A percentile compares a stretch with the other conserved stretches of the same genome.
These are phyloP conservation scores for Epicoccum sorghinum DNA, from an alignment of 2,329 filamentous ascomycete species.

Conservation along the genomic window DNA sequence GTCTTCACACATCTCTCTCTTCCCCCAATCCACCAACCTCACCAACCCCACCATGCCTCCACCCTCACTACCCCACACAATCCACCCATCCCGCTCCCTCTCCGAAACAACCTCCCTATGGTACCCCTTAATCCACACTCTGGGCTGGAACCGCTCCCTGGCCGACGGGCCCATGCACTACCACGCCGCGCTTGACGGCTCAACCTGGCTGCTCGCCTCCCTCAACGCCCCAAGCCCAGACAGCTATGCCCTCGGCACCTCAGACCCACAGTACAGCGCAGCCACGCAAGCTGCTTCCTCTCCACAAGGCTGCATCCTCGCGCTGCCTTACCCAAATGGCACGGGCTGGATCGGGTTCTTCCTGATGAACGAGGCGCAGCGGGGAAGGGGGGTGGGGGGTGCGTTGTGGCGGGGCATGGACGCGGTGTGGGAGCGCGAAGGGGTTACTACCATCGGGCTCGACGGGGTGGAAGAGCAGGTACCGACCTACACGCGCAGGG, in stretches of 20 bases:
- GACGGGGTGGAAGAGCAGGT: slow-evolving; percentile 48
- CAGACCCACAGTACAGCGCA: neutral
- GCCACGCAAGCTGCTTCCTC: slow-evolving; percentile 12
- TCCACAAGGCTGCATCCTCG: slow-evolving; percentile 41
- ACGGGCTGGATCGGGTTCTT: slow-evolving; percentile 50
- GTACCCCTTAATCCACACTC: slow-evolving; percentile 44
- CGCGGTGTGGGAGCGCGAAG: slow-evolving; percentile 23
- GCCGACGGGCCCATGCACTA: slow-evolving; percentile 44
- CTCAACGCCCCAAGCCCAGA: slow-evolving; percentile 2
- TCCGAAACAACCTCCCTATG: slow-evolving; percentile 36
- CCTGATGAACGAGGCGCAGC: slow-evolving; percentile 37
- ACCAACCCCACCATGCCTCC: neutral
- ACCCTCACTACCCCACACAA: slow-evolving; percentile 4
- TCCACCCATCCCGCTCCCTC: slow-evolving; percentile 28
- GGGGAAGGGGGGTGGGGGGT: slow-evolving; percentile 42
- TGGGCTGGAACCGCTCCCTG: slow-evolving; percentile 46
- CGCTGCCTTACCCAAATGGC: slow-evolving; percentile 42
- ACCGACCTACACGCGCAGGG: slow-evolving; percentile 43
- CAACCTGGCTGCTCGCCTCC: slow-evolving; percentile 41
- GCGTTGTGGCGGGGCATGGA: slow-evolving; percentile 40
- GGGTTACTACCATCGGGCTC: slow-evolving; percentile 37
- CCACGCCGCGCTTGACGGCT: slow-evolving; percentile 27
- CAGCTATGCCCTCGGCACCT: neutral
- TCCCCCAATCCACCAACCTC: too few species aligned
- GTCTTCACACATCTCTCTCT: too few species aligned